A percentile compares a stretch with the other conserved stretches of the same genome.
Evolutionary conservation across 768 basidiomycete genomes (phyloP).

Genomic region (Hericium alpestre): DNA sequence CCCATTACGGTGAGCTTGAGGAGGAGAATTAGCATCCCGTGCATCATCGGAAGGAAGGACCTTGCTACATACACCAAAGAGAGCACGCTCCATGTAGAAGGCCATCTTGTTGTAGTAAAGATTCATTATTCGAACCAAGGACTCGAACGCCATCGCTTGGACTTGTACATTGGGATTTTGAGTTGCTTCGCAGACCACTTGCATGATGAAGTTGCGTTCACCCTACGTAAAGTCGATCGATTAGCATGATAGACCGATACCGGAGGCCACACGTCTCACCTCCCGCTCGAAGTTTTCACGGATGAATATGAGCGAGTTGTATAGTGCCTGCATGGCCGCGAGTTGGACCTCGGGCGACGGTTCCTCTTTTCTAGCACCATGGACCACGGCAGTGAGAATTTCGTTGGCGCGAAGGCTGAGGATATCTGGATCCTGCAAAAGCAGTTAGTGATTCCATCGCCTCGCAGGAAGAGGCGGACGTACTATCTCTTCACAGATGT

Average conservation of each 20-base stretch:
- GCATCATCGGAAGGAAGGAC: neutral
- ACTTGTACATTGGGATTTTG: slow-evolving; percentile 72
- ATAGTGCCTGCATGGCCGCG: slow-evolving; percentile 85
- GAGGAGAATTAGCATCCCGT: slow-evolving; percentile 3
- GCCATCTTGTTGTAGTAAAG: slow-evolving; percentile 99
- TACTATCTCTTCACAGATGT: slow-evolving; percentile 94
- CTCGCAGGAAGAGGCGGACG: slow-evolving; percentile 24
- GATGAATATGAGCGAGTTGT: slow-evolving; percentile 94
- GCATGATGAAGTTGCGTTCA: slow-evolving; percentile 99
- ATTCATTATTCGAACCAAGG: slow-evolving; percentile 92
- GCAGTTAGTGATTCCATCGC: slow-evolving; percentile 6
- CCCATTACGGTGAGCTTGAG: slow-evolving; percentile 87
- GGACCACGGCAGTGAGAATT: slow-evolving; percentile 96
- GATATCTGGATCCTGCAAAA: slow-evolving; percentile 81
- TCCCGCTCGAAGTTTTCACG: slow-evolving; percentile 97
- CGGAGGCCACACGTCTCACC: slow-evolving; percentile 34
- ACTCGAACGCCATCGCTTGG: slow-evolving; percentile 94
- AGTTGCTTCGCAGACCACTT: slow-evolving; percentile 97
- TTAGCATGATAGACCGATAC: slow-evolving; percentile 1
- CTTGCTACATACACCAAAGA: slow-evolving; percentile 73
- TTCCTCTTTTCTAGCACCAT: slow-evolving; percentile 95
- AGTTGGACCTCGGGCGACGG: slow-evolving; percentile 82
- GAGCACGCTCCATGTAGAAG: slow-evolving; percentile 97
- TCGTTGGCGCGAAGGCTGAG: slow-evolving; percentile 85
- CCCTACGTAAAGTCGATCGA: slow-evolving; percentile 42